phyloP scores from a whole-genome alignment of 192 early-diverging fungal species.

The Diversispora epigaea region DNA sequence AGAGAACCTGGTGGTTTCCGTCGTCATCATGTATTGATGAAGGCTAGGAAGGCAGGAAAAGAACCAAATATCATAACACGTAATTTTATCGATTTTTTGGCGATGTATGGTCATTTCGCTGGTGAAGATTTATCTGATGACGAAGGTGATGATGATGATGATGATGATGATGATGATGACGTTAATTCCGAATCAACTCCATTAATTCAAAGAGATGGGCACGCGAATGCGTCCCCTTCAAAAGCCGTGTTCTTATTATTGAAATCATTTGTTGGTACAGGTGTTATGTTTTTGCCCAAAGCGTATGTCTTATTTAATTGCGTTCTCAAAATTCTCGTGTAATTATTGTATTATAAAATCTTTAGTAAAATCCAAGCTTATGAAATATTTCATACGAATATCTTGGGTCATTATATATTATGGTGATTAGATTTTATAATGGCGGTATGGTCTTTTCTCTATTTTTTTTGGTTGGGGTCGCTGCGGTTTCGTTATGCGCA shows the following conservation, averaged over 20 bases:
- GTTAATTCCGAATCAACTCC: conserved; percentile 38
- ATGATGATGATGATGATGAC: conserved; percentile 25
- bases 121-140: conserved; percentile 88
- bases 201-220: conserved; percentile 43
- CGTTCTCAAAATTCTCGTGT: too few species aligned
- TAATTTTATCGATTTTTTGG: conserved; percentile 95
- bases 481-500: conserved; percentile 64
- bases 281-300: conserved; percentile 66
- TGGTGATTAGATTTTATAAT: conserved; percentile 61
- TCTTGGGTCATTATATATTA: not conserved
- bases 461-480: conserved; percentile 63
- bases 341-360: too few species aligned
- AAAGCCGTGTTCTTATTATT: conserved; percentile 78
- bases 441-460: conserved; percentile 74
- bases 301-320: conserved; percentile 46
- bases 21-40: conserved; percentile 76
- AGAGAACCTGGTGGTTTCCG: conserved; percentile 86
- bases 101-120: conserved; percentile 90
- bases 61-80: conserved; percentile 73
- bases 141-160: conserved; percentile 57
- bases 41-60: conserved; percentile 66
- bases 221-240: conserved; percentile 63
- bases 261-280: conserved; percentile 82
- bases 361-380: too few species aligned
- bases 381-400: too few species aligned